A percentile compares a stretch with the other conserved stretches of the same genome.
Evolutionary conservation across 2,329 filamentous ascomycete genomes (phyloP).

Genomic region (Hysterium pulicare): DNA sequence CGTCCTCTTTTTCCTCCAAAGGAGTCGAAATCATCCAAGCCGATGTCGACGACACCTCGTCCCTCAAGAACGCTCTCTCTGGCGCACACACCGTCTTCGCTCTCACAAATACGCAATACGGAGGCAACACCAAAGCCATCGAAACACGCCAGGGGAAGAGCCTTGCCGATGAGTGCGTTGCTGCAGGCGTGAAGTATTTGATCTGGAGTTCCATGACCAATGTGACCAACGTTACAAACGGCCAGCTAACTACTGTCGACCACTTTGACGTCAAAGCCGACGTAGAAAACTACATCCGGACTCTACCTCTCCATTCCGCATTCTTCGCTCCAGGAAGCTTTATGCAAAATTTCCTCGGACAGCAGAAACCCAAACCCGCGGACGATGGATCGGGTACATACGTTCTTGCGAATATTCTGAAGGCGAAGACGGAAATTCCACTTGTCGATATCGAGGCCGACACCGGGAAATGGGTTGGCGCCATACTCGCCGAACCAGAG

Average conservation of each 20-base stretch:
- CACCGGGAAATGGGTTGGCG: conserved; percentile 43
- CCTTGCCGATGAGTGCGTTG: conserved; percentile 31
- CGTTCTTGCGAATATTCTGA: conserved; percentile 14
- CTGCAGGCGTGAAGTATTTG: conserved; percentile 34
- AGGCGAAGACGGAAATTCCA: conserved; percentile 31
- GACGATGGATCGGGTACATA: conserved; percentile 29
- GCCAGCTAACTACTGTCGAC: conserved; percentile 34
- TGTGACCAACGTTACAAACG: conserved; percentile 25
- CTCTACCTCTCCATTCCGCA: conserved; percentile 46
- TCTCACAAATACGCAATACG: conserved; percentile 26
- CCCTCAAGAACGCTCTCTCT: conserved; percentile 21
- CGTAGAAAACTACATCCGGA: conserved; percentile 54
- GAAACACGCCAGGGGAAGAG: conserved; percentile 25
- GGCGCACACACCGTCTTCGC: conserved; percentile 25
- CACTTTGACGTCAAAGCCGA: conserved; percentile 59
- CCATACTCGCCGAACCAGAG: conserved; percentile 44
- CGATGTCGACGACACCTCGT: conserved; percentile 42
- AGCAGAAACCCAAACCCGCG: conserved; percentile 6
- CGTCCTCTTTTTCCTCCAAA: conserved; percentile 42
- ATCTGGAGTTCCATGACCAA: conserved; percentile 37
- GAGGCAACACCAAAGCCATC: conserved; percentile 17
- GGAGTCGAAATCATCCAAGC: conserved; percentile 54
- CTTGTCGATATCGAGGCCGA: conserved; percentile 48
- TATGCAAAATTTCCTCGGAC: conserved; percentile 49
- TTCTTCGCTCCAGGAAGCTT: conserved; percentile 56